These are phyloP conservation scores for Fusarium duplospermum DNA, from an alignment of 2,329 filamentous ascomycete genomes.

Conservation along the genomic window DNA sequence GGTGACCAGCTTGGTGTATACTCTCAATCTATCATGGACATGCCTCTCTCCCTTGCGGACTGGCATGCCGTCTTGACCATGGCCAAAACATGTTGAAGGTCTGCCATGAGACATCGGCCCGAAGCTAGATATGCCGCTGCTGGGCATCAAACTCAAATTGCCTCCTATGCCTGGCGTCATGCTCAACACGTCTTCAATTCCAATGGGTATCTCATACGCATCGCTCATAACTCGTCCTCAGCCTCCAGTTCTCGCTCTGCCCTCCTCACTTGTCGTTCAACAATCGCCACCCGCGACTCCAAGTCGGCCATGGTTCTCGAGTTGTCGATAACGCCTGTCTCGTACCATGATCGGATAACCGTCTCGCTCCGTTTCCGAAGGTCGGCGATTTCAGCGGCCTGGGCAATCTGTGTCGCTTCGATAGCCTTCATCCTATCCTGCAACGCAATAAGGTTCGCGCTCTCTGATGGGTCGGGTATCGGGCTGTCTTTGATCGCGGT, in stretches of 20 bases:
- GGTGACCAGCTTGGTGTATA: not conserved
- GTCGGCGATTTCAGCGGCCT: slow-evolving; percentile 71
- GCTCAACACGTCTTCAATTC: not conserved
- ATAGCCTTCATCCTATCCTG: slow-evolving; percentile 71
- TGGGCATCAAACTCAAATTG: not conserved
- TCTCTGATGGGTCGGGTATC: slow-evolving; percentile 66
- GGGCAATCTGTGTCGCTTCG: slow-evolving; percentile 70
- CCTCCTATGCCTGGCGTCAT: not conserved
- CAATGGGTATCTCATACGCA: slow-evolving; percentile 30
- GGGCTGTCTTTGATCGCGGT: slow-evolving; percentile 68
- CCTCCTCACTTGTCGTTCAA: slow-evolving; percentile 74
- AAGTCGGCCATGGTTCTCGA: slow-evolving; percentile 77
- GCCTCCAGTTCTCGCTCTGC: slow-evolving; percentile 60
- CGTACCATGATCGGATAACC: slow-evolving; percentile 78
- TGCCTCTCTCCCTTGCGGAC: not conserved
- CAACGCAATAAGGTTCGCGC: slow-evolving; percentile 67
- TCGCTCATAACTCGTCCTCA: slow-evolving; percentile 42
- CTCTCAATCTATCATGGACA: not conserved
- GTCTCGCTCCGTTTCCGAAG: slow-evolving; percentile 72
- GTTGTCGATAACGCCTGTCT: slow-evolving; percentile 74
- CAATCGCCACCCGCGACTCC: slow-evolving; percentile 73
- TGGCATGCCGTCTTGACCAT: not conserved
- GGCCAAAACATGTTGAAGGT: not conserved
- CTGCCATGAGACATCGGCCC: not conserved
- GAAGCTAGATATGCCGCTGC: not conserved